These are phyloP conservation scores for Eutypa lata DNA, from an alignment of 2,329 filamentous ascomycete species.

Conservation along the genomic window DNA sequence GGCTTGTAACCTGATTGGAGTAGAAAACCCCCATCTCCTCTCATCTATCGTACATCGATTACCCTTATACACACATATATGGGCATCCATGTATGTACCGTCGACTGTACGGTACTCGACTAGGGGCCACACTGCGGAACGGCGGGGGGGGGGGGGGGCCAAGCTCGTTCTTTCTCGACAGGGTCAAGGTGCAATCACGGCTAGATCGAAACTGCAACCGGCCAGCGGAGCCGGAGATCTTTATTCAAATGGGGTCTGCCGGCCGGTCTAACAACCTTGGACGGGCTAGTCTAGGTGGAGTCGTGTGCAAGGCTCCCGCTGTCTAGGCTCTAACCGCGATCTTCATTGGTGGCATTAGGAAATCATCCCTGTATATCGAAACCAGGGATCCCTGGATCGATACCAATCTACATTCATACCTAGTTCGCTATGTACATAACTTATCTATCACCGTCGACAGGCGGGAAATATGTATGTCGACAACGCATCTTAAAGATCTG, in stretches of 20 bases:
- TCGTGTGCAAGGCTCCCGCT: conserved; percentile 16
- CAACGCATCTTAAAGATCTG: no score
- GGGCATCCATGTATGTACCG: background rate
- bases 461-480: no score
- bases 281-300: conserved; percentile 27
- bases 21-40: background rate
- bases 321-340: conserved; percentile 4
- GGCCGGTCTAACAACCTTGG: conserved; percentile 34
- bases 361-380: no score
- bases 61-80: background rate
- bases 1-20: conserved; percentile 25
- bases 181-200: conserved; percentile 20
- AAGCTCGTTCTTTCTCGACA: background rate
- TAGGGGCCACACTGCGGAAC: background rate
- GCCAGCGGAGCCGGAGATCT: conserved; percentile 32
- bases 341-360: background rate
- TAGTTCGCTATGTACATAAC: no score
- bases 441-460: no score
- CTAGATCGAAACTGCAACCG: conserved; percentile 33
- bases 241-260: conserved; percentile 33
- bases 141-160: background rate
- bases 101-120: background rate
- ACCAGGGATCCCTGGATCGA: no score
- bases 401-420: background rate
- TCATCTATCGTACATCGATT: background rate